A percentile compares a stretch with the other conserved stretches of the same genome.
phyloP scores from a whole-genome alignment of 352 stramenopile species.

The Pythium angustatum region DNA sequence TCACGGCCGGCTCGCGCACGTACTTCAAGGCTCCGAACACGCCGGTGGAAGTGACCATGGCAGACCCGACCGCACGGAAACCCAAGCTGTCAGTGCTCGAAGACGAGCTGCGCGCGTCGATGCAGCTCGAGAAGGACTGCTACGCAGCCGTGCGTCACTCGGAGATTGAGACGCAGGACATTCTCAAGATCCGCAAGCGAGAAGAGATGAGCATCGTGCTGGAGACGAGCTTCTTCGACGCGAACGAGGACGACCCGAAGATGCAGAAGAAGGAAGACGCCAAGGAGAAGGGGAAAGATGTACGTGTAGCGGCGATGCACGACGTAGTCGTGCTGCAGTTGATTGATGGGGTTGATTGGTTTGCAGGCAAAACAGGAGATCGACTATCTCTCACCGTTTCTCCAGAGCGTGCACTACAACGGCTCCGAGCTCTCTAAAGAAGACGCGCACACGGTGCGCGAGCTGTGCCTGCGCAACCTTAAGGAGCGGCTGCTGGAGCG shows the following conservation, averaged over 20 bases:
- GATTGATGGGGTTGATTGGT: not conserved
- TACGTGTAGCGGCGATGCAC: constrained; percentile 30
- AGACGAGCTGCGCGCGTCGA: constrained; percentile 59
- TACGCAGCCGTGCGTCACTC: constrained; percentile 83
- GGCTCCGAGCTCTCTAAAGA: constrained; percentile 67
- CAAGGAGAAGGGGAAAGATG: constrained; percentile 66
- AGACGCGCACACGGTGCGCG: constrained; percentile 83
- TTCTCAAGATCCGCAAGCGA: constrained; percentile 86
- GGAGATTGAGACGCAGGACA: constrained; percentile 90
- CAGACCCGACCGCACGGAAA: constrained; percentile 59
- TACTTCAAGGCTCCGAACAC: constrained; percentile 80
- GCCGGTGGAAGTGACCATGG: constrained; percentile 72
- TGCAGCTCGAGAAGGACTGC: constrained; percentile 91
- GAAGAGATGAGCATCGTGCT: constrained; percentile 87
- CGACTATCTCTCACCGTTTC: constrained; percentile 94
- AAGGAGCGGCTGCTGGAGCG: constrained; percentile 93
- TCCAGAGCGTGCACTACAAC: constrained; percentile 76
- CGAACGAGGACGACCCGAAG: constrained; percentile 63
- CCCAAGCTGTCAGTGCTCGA: constrained; percentile 79
- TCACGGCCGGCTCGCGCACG: constrained; percentile 78
- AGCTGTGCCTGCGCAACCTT: constrained; percentile 91
- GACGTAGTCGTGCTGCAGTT: not conserved
- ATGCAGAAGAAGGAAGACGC: constrained; percentile 61
- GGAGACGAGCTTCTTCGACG: constrained; percentile 87
- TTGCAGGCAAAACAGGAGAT: constrained; percentile 69